Base-by-base conservation (phyloP, 1,139 yeast genomes). In the Entelexis paramagnoliae region DNA sequence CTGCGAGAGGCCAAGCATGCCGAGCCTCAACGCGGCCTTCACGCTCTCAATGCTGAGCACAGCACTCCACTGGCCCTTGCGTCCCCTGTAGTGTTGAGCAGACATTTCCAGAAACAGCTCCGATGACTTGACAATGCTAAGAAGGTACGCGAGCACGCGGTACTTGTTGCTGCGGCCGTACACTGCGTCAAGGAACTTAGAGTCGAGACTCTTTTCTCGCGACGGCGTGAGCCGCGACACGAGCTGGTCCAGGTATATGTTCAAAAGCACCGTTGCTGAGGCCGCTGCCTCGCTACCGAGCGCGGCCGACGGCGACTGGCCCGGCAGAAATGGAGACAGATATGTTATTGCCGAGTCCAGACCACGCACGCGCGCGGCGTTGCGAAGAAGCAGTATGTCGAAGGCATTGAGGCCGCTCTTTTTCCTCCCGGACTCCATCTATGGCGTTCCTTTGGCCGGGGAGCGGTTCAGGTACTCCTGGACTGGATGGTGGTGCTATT, bases 261-360 rank as follows among this genome's bases (percentile, higher is more conserved):
- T 70, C 28, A 71, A 58, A 8, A 71, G 60, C 52, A 68, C 67
- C 32, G 70, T 60, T 4, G 60, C 52, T 11, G 73, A 63, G 46
- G 50, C 55, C 3, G 47, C 46, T 4, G 49, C 56, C 48, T 54
- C 61, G 10, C 56, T 42, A 13, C 55, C 52, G 9, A 63, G 59
- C 54, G 71, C 75, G 35, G 68, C 70, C 38, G 70, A 68, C 47
- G 70, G 65, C 57, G 68, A 67, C 48, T 71, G 66, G 10, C 73
- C 72, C 1, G 75, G 74, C 17, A 69, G 58, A 30, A 71, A 59
- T 52, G 68, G 66, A n/a, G 68, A 63, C 45, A 71, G 59, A 20
- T 71, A 64, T 36, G 68, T 60, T 28, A 70, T 56, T 4, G 68
- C 63, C 16, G 67, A 62, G 56, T 71, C 75, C 28, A 68, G 61